These are phyloP conservation scores for Letharia columbiana DNA, from an alignment of 495 filamentous ascomycete genomes.

Conservation along the genomic window DNA sequence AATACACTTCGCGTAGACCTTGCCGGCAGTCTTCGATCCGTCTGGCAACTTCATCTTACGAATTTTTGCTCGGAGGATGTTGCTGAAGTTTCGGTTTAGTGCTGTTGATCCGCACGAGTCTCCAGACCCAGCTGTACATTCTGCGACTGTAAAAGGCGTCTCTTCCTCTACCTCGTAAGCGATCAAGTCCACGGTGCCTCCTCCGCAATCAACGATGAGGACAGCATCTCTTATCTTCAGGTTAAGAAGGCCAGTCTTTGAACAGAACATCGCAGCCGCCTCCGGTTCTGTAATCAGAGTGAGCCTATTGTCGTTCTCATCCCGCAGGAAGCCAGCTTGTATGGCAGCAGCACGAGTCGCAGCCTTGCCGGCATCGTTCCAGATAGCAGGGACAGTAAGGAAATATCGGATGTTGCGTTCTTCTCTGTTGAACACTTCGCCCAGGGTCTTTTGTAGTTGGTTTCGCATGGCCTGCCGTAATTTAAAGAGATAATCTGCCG, in stretches of 20 bases:
- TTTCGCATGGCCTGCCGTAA: conserved; percentile 68
- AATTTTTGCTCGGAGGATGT: conserved; percentile 71
- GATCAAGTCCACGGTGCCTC: conserved; percentile 73
- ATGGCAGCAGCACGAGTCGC: conserved; percentile 69
- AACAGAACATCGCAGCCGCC: conserved; percentile 70
- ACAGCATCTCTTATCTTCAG: conserved; percentile 70
- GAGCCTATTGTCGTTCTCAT: conserved; percentile 68
- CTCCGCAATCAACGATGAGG: conserved; percentile 71
- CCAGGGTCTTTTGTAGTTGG: conserved; percentile 65
- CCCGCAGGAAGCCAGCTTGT: conserved; percentile 66
- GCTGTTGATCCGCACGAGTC: conserved; percentile 73
- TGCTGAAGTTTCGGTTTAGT: conserved; percentile 74
- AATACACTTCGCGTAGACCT: conserved; percentile 75
- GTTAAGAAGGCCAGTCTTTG: conserved; percentile 67
- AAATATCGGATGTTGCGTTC: conserved; percentile 73
- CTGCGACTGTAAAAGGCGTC: conserved; percentile 64
- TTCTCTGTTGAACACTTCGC: conserved; percentile 69
- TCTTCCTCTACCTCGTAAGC: conserved; percentile 77
- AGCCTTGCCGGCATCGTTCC: conserved; percentile 75
- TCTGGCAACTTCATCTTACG: conserved; percentile 78
- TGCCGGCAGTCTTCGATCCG: conserved; percentile 64
- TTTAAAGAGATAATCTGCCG: conserved; percentile 73
- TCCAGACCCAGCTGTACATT: conserved; percentile 70
- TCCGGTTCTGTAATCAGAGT: conserved; percentile 71
- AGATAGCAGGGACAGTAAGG: conserved; percentile 69